Conservation (phyloP, 2,329 filamentous ascomycete species). For the Colletotrichum theobromicola region DNA sequence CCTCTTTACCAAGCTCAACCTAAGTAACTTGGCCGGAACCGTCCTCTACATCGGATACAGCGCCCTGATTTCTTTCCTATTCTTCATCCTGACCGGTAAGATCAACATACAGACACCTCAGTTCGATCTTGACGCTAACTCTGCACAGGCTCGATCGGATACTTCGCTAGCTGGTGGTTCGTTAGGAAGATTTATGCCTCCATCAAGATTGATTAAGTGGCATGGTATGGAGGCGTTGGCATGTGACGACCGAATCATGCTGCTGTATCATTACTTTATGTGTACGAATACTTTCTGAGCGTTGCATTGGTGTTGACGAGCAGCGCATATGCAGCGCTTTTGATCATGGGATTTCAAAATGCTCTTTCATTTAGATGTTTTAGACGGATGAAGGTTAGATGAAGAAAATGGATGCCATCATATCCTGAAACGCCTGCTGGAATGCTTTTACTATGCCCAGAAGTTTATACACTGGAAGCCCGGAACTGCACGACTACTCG, state of each 20-base stretch:
- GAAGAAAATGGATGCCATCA: not conserved
- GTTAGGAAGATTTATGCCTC: conserved; percentile 92
- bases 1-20: conserved; percentile 85
- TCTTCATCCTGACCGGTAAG: conserved; percentile 93
- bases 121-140: not conserved
- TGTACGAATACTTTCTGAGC: conserved; percentile 1
- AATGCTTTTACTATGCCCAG: not conserved
- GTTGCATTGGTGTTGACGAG: not conserved
- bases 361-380: not conserved
- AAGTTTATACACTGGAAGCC: too few species aligned
- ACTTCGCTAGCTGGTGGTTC: conserved; percentile 94
- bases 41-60: conserved; percentile 96
- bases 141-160: conserved; percentile 84
- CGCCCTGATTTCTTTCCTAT: conserved; percentile 84
- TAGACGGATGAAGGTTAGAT: conserved; percentile 7
- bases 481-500: conserved; percentile 26
- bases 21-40: conserved; percentile 83
- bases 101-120: conserved; percentile 21
- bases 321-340: not conserved
- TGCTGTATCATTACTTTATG: conserved; percentile 6
- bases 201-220: conserved; percentile 90
- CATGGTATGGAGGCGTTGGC: not conserved
- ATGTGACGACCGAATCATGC: not conserved
- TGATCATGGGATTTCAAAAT: not conserved
- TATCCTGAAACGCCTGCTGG: not conserved